These are phyloP conservation scores for Meira nashicola DNA, from an alignment of 1,284 basidiomycete species.

Conservation along the genomic window DNA sequence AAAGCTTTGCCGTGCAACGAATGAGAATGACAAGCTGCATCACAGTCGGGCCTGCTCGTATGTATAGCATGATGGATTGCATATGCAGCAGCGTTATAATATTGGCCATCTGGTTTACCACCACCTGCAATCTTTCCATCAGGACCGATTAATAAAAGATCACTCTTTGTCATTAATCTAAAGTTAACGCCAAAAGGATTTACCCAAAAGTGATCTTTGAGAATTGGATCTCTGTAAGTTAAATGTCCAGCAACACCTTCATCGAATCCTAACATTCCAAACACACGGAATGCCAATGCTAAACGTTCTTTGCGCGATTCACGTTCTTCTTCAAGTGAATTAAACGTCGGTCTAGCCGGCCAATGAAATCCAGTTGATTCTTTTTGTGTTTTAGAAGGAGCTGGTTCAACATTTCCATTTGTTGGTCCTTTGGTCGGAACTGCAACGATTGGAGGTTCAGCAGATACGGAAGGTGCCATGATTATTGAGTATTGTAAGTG, in stretches of 20 bases:
- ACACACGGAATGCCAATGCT: constrained; percentile 59
- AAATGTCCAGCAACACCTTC: constrained; percentile 61
- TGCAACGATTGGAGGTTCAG: background rate
- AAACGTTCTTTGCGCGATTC: constrained; percentile 60
- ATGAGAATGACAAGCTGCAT: constrained; percentile 66
- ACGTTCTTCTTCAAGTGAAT: constrained; percentile 56
- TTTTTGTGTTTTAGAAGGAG: constrained; percentile 6
- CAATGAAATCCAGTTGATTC: constrained; percentile 1
- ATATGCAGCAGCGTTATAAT: constrained; percentile 56
- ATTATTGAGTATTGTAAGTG: background rate
- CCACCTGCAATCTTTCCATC: constrained; percentile 33
- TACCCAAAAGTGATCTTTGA: constrained; percentile 60
- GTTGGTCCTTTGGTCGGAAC: background rate
- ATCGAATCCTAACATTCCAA: constrained; percentile 61
- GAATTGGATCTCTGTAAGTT: constrained; percentile 62
- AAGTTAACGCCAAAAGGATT: constrained; percentile 40
- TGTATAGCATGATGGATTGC: constrained; percentile 50
- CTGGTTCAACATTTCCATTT: background rate
- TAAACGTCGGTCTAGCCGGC: constrained; percentile 41
- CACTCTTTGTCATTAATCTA: constrained; percentile 32
- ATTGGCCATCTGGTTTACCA: constrained; percentile 31
- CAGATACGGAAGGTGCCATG: background rate
- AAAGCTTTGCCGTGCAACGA: constrained; percentile 63
- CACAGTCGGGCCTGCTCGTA: constrained; percentile 61
- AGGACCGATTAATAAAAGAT: constrained; percentile 35